phyloP scores from a whole-genome alignment of 2,329 filamentous ascomycete species.

The Diaporthe eres region DNA sequence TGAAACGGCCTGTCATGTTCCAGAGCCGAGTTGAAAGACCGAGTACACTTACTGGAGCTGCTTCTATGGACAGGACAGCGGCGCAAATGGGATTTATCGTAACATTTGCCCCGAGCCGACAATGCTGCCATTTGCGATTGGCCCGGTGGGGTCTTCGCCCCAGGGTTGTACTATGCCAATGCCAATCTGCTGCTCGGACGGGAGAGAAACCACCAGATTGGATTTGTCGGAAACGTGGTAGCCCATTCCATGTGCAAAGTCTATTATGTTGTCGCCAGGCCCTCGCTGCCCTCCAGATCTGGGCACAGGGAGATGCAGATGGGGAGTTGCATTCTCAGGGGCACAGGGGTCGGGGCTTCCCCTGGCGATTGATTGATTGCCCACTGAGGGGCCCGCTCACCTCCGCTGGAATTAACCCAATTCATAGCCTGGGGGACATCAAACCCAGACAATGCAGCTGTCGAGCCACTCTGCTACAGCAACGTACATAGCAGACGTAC shows the following conservation, averaged over 20 bases:
- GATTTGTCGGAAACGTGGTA: conserved; percentile 26
- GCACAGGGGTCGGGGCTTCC: neutral
- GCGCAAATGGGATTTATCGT: conserved; percentile 1
- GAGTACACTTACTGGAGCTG: neutral
- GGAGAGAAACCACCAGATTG: conserved; percentile 21
- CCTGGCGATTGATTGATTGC: conserved; percentile 12
- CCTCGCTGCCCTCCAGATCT: conserved; percentile 8
- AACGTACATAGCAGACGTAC: neutral
- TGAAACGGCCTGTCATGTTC: neutral
- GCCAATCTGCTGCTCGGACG: conserved; percentile 24
- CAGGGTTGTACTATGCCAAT: conserved; percentile 14
- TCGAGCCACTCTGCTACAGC: conserved; percentile 15
- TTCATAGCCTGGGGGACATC: neutral
- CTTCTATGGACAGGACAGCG: neutral
- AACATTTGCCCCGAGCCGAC: conserved; percentile 6
- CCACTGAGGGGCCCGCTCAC: conserved; percentile 1
- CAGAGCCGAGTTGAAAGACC: neutral
- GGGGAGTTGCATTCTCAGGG: conserved; percentile 26
- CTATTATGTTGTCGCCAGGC: neutral
- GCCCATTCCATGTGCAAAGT: neutral
- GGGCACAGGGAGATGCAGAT: neutral
- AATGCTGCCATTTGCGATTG: conserved; percentile 12
- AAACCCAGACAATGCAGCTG: conserved; percentile 15
- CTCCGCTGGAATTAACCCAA: conserved; percentile 14
- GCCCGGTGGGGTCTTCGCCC: neutral